Evolutionary conservation across 257 asterid genomes (phyloP), one percentile per base, ranked within the genome.

Genomic region (Solanum commersonii): DNA sequence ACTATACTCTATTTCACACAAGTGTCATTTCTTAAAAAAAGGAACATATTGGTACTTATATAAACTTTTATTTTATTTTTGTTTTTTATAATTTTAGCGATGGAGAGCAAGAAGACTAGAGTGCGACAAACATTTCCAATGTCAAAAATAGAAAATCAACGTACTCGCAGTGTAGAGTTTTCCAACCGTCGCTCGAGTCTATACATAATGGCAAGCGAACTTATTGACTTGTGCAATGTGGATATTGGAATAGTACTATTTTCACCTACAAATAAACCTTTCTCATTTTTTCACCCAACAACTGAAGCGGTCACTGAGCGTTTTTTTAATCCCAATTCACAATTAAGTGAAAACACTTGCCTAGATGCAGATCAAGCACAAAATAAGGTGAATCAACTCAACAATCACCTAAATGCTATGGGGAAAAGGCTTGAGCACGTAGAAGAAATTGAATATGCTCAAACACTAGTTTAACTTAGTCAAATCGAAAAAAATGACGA

Each of bases 231-330:
- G 0, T 91, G 88, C 70, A 42, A 89, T 11, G 52, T 87, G 18
- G 92, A 91, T 14, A 49, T 91, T 29, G 93, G 93, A 5, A 27
- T 91, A 33, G 34, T 92, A 20, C 59, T 46, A 46, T 2, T 46
- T 46, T 46, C 59, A 5, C 20, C 20, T 14, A 3, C 20, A 46
- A 46, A 46, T 0, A 22, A 1, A 9, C 8, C 59, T 40, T 91
- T 84, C 78, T 91, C 92, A 27, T 92, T 91, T 87, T 92, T 92
- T 13, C 92, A 92, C 31, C 94, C 94, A 3, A 90, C 90, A 10
- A 68, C 68, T 86, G 93, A 90, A 9, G 81, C 89, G 0, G 76
- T 91, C 1, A 0, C 59, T 16, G 12, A 52, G 4, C 37, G 83
- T 4, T 74, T 86, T 23, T 3, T 67, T 20, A 40, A 77, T 8